Base-by-base conservation (phyloP, 208 protist genomes). In the Trypanosoma rangeli region DNA sequence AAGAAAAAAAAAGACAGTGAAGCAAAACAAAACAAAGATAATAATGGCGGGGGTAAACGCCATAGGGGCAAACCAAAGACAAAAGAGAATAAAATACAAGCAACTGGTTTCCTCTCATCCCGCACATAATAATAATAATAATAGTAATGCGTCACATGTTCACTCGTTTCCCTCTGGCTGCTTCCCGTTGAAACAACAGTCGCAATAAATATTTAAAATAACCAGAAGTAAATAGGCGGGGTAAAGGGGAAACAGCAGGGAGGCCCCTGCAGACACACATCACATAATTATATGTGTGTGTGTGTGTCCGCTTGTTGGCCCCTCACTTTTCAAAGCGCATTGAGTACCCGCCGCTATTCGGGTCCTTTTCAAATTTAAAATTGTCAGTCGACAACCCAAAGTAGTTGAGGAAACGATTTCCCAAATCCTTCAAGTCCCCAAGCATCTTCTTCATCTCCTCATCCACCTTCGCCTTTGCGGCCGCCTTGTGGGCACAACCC, bases 281-380 rank as follows among this genome's bases (percentile, higher is more conserved):
- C n/a, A n/a, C n/a, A n/a, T n/a, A n/a, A n/a, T n/a, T n/a, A n/a
- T n/a, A n/a, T n/a, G n/a, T n/a, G n/a, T n/a, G n/a, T n/a, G n/a
- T n/a, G n/a, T n/a, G n/a, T n/a, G n/a, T n/a, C n/a, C n/a, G 33
- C 33, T 46, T 5, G 42, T 16, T 3, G 13, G 5, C 24, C 39
- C 56, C 35, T 64, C 49, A 79, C 3, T 82, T 83, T 72, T 97
- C 91, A 67, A 98, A 98, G 15, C 97, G 95, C 85, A 99, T 88
- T 26, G 90, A 97, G 73, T 98, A 99, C 31, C 84, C 84, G 15
- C 97, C 97, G 8, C 84, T 90, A 52, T 84, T 85, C 15, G 92
- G 91, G 78, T 98, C 96, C 76, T 99, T 96, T 59, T 98, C 86
- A 56, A 99, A 94, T 81, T 99, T 94, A 74, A 99, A 99, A 80